Evolutionary conservation across 202 grass and related monocot genomes (phyloP), one percentile per base, ranked within the genome.

Genomic region (Schoenoplectus triqueter): DNA sequence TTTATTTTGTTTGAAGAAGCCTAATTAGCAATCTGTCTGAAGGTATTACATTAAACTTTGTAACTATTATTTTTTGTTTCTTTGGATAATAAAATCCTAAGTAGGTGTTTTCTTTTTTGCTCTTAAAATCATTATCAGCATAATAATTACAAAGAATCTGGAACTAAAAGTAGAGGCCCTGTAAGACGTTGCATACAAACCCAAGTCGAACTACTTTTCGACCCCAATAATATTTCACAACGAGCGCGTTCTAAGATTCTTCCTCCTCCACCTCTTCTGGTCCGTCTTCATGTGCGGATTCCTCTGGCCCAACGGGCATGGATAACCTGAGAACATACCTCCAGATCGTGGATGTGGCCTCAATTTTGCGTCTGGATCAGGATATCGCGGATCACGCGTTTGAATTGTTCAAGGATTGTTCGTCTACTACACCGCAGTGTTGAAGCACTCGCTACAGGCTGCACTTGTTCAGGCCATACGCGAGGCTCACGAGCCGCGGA

Each of bases 301-400:
- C 90, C 7, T 73, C 91, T 1, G 88, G 90, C 18, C 91, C 96
- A 10, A 91, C 90, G 85, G 96, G 88, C 78, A 92, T 98, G 63
- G 95, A 98, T 49, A 88, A 80, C 81, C 93, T 98, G 47, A 90
- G 95, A 68, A 93, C 96, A 14, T 98, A 98, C 84, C 90, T 98
- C 78, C 96, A 98, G 91, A 95, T 98, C 86, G 85, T 95, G 52
- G 96, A 98, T 51, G 96, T 98, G 6, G 88, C 93, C 0, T 94
- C 92, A 51, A 94, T 98, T 81, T 89, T 98, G 20, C 85, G 86
- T 54, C 88, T 98, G 20, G 87, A 95, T 78, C 90, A 88, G 60
- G 93, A 95, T 18, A 98, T 98, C 51, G 91, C 93, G 0, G 96
- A 99, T 78, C 93, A 99, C 77, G 96, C 96, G 41, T 99, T 99